These are phyloP conservation scores for Penicillium soppii DNA, from an alignment of 495 filamentous ascomycete genomes.

Conservation along the genomic window DNA sequence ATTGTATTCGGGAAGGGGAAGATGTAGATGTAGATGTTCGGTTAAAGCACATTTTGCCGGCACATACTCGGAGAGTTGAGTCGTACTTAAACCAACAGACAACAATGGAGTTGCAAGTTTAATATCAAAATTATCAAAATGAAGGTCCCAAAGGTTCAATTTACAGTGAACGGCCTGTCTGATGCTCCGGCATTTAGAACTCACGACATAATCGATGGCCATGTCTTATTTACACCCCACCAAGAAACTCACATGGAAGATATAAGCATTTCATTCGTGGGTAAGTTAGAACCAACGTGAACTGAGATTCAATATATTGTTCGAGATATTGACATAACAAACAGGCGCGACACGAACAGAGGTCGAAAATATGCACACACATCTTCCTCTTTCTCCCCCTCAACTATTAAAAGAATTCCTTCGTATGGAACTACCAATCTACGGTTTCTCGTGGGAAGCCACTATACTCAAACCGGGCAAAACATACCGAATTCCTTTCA, in stretches of 20 bases:
- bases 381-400: not conserved
- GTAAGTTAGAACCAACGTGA: not conserved
- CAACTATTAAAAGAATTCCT: conserved; percentile 1
- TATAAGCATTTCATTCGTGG: conserved; percentile 5
- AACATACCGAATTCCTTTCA: conserved; percentile 2
- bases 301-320: too few species aligned
- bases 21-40: too few species aligned
- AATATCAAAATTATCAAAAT: not conserved
- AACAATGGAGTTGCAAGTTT: too few species aligned
- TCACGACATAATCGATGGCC: conserved; percentile 1
- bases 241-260: not conserved
- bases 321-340: not conserved
- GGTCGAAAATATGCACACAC: conserved; percentile 6
- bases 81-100: not conserved
- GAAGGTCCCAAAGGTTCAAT: not conserved
- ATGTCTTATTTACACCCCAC: conserved; percentile 1
- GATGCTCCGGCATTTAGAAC: conserved; percentile 1
- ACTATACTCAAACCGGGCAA: not conserved
- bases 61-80: too few species aligned
- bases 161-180: not conserved
- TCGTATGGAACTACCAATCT: not conserved
- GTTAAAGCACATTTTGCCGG: too few species aligned
- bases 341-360: not conserved
- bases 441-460: not conserved
- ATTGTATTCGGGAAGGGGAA: too few species aligned